Evolutionary conservation across 2,329 filamentous ascomycete species (phyloP), one percentile per base, ranked within the genome.

Genomic region (Emergomyces orientalis): DNA sequence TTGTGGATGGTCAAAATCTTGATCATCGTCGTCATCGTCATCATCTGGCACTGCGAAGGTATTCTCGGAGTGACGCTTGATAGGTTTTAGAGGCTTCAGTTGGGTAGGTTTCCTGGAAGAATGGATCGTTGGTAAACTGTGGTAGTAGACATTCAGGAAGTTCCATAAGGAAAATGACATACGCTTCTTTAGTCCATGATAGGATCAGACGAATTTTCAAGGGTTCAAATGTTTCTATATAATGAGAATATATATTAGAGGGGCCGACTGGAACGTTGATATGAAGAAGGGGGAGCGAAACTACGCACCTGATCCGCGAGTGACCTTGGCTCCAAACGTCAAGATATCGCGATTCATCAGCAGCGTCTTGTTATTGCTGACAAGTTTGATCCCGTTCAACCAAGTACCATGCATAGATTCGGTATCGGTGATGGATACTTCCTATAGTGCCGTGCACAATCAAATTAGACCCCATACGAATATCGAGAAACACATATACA

Each of bases 351-450:
- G 73, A 58, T 65, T 71, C 1, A 71, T 71, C 32, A 84, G 64
- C 1, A 72, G 64, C 59, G 77, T 75, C 22, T 76, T 73, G 60
- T 75, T 66, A 2, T 71, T 72, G 13, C 77, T 60, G 3, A 68
- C 62, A 32, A 84, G 69, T 47, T 75, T 77, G 47, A 66, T 68
- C 43, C 77, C 76, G 67, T 86, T 84, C 58, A 87, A 65, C 63
- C 73, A 79, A 22, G 84, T 87, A 37, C 85, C 85, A 70, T 88
- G 85, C 79, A 86, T 85, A 9, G 84, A 87, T 41, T 78, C 79
- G 22, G 76, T 75, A 68, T 88, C 85, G 63, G 73, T 75, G 64
- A 88, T 75, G 60, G 75, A 79, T 55, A 85, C 72, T 56, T 69
- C 64, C 76, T 77, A 60, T 14, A 61, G 45, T 3, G 11, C 47